These are phyloP conservation scores for Kwoniella shivajii DNA, from an alignment of 1,284 basidiomycete genomes.

Conservation along the genomic window DNA sequence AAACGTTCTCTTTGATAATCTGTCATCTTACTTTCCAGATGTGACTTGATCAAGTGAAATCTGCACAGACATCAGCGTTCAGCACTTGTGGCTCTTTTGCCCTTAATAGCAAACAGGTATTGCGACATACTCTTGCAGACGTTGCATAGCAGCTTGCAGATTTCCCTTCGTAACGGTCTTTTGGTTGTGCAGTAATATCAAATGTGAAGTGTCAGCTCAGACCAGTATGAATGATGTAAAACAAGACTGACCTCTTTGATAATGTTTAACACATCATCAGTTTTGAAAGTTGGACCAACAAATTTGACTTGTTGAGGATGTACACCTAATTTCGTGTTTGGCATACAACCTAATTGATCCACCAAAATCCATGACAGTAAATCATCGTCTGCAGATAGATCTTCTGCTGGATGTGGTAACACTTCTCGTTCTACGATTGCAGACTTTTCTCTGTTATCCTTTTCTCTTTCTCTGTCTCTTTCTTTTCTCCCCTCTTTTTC, in stretches of 20 bases:
- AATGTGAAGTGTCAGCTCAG: neutral
- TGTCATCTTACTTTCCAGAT: slow-evolving; percentile 37
- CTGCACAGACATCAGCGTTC: slow-evolving; percentile 17
- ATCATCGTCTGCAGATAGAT: slow-evolving; percentile 52
- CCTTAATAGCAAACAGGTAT: neutral
- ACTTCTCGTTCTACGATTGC: slow-evolving; percentile 5
- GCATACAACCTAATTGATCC: slow-evolving; percentile 48
- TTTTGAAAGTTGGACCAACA: slow-evolving; percentile 42
- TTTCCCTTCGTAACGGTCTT: slow-evolving; percentile 35
- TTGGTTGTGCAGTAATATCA: neutral
- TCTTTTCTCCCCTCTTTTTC: neutral
- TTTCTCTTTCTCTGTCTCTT: neutral
- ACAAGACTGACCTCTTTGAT: slow-evolving; percentile 35
- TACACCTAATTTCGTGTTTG: slow-evolving; percentile 47
- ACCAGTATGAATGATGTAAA: neutral
- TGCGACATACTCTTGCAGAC: slow-evolving; percentile 34
- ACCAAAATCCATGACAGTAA: slow-evolving; percentile 51
- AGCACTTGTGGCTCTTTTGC: neutral
- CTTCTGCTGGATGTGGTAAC: slow-evolving; percentile 46
- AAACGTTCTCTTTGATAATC: slow-evolving; percentile 38
- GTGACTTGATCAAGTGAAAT: slow-evolving; percentile 40
- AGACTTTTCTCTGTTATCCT: neutral
- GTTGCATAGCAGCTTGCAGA: slow-evolving; percentile 27
- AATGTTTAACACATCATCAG: slow-evolving; percentile 41
- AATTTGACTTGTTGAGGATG: slow-evolving; percentile 52